phyloP scores from a whole-genome alignment of 352 stramenopile species.

The Phytophthora multivora region DNA sequence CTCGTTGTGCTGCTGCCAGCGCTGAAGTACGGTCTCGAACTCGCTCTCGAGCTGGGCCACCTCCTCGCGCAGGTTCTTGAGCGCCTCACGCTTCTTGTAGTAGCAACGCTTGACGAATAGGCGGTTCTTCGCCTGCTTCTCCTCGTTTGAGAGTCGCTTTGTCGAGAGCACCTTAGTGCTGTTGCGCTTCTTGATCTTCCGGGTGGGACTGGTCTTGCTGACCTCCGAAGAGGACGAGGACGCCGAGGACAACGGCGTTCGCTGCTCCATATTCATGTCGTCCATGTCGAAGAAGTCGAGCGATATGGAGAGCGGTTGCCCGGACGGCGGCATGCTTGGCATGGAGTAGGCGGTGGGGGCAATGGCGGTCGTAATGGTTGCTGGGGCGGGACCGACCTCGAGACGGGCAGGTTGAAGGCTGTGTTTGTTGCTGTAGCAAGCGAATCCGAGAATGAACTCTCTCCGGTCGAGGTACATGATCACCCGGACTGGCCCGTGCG shows the following conservation, averaged over 20 bases:
- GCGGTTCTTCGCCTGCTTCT: constrained; percentile 70
- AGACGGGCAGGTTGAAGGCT: constrained; percentile 13
- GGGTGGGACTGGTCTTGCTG: constrained; percentile 19
- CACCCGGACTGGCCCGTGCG: background rate
- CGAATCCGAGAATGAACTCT: constrained; percentile 40
- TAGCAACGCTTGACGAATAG: constrained; percentile 82
- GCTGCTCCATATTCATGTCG: constrained; percentile 26
- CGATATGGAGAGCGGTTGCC: constrained; percentile 41
- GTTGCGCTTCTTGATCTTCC: constrained; percentile 39
- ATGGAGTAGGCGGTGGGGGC: constrained; percentile 26
- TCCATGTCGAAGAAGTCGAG: constrained; percentile 43
- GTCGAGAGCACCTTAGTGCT: constrained; percentile 27
- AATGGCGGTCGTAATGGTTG: constrained; percentile 37
- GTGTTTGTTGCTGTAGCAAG: constrained; percentile 22
- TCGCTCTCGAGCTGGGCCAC: constrained; percentile 42
- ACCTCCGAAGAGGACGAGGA: constrained; percentile 27
- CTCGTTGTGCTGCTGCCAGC: constrained; percentile 40
- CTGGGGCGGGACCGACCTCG: constrained; percentile 14
- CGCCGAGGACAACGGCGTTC: constrained; percentile 30
- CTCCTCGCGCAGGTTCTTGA: constrained; percentile 48
- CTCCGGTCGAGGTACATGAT: constrained; percentile 6
- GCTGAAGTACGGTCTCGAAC: constrained; percentile 38
- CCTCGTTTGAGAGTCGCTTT: constrained; percentile 50
- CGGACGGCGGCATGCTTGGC: constrained; percentile 25
- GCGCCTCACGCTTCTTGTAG: constrained; percentile 74